Evolutionary conservation across 2,329 filamentous ascomycete species (phyloP), one percentile per base, ranked within the genome.

Genomic region (Aspergillus viridinutans): DNA sequence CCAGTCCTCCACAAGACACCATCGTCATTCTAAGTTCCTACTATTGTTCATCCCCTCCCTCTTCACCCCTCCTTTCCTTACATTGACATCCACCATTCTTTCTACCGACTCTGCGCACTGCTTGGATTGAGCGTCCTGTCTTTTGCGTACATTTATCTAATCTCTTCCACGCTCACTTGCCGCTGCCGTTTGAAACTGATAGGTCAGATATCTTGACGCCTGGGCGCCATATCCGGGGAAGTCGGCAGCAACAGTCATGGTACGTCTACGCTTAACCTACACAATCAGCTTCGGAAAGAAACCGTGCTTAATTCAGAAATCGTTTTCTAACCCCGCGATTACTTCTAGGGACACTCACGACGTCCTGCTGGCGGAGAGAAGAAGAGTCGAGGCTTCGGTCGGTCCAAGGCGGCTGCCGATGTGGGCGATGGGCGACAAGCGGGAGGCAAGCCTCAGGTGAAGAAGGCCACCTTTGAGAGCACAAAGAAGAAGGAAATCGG

Each of bases 401-500:
- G 79, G 61, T 74, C 72, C 56, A 76, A 75, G 63, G 73, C 69
- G 28, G 67, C 65, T 56, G 75, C 71, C 54, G 76, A 76, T 62
- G 71, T 75, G 49, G 72, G 75, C 60, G 72, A 75, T 59, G 75
- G 74, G 28, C 72, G 77, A 61, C 76, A 76, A 63, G 72, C 75
- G 48, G 76, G 74, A 48, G 80, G 80, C 58, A 80, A 81, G 67
- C 79, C 86, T 61, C 90, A 90, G 76, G 90, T 96, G 66, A 93
- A 92, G 78, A 97, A 97, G 80, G 94, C 94, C 62, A 90, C 90
- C 60, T 99, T 95, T 78, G 94, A 99, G 75, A 90, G 87, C 59
- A 90, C 88, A 64, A 97, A 97, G 84, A 99, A 97, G 87, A 97
- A 96, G 84, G 92, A 99, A 77, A 94, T 99, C 67, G 94, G 94